Conservation (phyloP, 2,329 filamentous ascomycete genomes). For the Neofusicoccum sp. region DNA sequence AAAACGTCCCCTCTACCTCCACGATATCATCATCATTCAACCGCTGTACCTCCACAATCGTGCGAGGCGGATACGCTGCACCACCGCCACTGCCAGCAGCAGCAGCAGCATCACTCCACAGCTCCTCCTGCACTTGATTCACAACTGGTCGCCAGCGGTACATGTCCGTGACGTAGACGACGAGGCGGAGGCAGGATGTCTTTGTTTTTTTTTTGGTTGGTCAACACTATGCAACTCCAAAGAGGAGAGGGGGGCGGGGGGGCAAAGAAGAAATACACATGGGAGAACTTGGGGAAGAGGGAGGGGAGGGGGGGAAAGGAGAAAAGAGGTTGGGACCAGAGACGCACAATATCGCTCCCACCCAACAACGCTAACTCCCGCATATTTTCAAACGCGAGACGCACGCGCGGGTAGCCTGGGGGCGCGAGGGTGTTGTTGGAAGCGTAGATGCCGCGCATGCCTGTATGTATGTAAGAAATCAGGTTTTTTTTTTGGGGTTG, state of each 20-base stretch:
- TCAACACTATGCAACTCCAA: no score
- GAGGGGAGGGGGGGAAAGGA: background rate
- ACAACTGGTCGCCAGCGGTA: slow-evolving; percentile 33
- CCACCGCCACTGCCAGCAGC: background rate
- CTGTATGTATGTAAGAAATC: slow-evolving; percentile 8
- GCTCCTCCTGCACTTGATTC: slow-evolving; percentile 32
- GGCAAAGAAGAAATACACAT: no score
- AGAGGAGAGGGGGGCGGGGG: no score
- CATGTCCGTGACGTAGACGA: slow-evolving; percentile 37
- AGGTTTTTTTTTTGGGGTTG: background rate
- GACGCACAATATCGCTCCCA: slow-evolving; percentile 25
- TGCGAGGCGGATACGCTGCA: slow-evolving; percentile 28
- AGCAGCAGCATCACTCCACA: slow-evolving; percentile 29
- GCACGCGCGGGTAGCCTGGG: slow-evolving; percentile 28
- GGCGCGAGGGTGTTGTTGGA: slow-evolving; percentile 32
- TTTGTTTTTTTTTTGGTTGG: background rate
- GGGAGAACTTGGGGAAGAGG: no score
- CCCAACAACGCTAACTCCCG: slow-evolving; percentile 29
- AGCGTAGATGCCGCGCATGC: slow-evolving; percentile 36
- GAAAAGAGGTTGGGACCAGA: background rate
- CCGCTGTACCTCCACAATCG: slow-evolving; percentile 33
- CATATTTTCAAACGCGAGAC: slow-evolving; percentile 36
- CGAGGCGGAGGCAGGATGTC: slow-evolving; percentile 23
- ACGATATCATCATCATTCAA: slow-evolving; percentile 28
- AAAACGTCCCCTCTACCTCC: slow-evolving; percentile 21